Evolutionary conservation across 2,329 filamentous ascomycete genomes (phyloP).

Genomic region (Cladosporium halotolerans): DNA sequence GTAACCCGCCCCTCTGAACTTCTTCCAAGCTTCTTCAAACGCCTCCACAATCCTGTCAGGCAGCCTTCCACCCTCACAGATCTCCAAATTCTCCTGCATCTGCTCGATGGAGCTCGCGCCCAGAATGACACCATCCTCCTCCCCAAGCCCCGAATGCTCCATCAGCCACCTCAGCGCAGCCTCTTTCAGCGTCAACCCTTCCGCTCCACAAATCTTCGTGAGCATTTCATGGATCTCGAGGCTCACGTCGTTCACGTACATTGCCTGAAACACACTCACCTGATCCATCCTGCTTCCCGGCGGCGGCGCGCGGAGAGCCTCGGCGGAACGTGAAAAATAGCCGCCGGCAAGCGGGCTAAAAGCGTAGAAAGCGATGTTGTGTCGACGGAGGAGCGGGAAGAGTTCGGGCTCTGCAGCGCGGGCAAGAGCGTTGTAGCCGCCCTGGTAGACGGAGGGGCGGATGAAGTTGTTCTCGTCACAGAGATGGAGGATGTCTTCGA

Average conservation of each 20-base stretch:
- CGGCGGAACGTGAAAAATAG: conserved; percentile 35
- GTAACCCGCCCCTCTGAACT: conserved; percentile 1
- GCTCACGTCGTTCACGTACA: conserved; percentile 39
- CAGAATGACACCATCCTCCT: conserved; percentile 35
- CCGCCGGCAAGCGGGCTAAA: conserved; percentile 32
- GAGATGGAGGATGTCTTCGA: conserved; percentile 38
- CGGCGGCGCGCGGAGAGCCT: conserved; percentile 30
- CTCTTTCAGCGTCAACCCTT: conserved; percentile 37
- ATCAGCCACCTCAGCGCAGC: conserved; percentile 41
- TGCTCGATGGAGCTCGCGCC: conserved; percentile 31
- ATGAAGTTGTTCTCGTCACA: conserved; percentile 39
- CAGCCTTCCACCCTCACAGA: conserved; percentile 23
- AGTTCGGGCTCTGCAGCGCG: conserved; percentile 39
- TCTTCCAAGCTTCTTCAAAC: conserved; percentile 18
- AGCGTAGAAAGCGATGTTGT: conserved; percentile 40
- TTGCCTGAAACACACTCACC: conserved; percentile 30
- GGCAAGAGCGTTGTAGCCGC: conserved; percentile 43
- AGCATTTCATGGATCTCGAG: conserved; percentile 39
- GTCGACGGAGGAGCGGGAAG: conserved; percentile 37
- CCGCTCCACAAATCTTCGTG: conserved; percentile 29
- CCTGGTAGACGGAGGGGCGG: conserved; percentile 43
- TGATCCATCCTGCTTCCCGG: conserved; percentile 22
- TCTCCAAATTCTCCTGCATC: conserved; percentile 27
- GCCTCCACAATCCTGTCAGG: conserved; percentile 18
- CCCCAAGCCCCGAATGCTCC: conserved; percentile 38